phyloP scores from a whole-genome alignment of 208 protist genomes.

The Vickermania ingenoplastis region DNA sequence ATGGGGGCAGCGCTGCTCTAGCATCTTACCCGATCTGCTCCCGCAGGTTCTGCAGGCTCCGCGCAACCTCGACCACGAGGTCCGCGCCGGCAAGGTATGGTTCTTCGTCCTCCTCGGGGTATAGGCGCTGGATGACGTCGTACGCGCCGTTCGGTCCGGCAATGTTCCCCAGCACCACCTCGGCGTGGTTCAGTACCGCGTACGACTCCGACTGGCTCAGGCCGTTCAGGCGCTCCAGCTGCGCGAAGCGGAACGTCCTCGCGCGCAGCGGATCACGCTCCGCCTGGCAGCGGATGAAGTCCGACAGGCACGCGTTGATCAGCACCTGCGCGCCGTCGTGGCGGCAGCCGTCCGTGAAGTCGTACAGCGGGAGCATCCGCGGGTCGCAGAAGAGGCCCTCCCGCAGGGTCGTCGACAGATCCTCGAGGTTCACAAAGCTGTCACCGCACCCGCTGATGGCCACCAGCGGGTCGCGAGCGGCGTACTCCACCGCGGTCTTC shows the following conservation, averaged over 20 bases:
- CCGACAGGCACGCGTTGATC: conserved; percentile 77
- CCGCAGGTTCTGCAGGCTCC: conserved; percentile 50
- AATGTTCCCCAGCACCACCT: conserved; percentile 68
- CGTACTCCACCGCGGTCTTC: conserved; percentile 46
- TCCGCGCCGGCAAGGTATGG: conserved; percentile 50
- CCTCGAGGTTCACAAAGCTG: conserved; percentile 65
- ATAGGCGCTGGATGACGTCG: conserved; percentile 51
- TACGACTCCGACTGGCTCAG: conserved; percentile 82
- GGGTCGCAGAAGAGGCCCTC: conserved; percentile 78
- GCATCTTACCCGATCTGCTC: conserved; percentile 71
- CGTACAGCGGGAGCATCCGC: conserved; percentile 63
- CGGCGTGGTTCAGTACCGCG: conserved; percentile 56
- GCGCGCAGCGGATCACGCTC: conserved; percentile 84
- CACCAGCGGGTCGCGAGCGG: conserved; percentile 70
- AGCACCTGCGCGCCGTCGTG: conserved; percentile 79
- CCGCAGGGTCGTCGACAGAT: conserved; percentile 72
- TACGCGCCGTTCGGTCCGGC: conserved; percentile 47
- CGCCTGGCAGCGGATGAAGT: conserved; percentile 77
- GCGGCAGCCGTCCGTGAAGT: conserved; percentile 74
- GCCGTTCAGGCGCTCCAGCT: conserved; percentile 85
- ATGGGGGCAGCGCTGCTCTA: conserved; percentile 20
- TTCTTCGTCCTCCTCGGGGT: conserved; percentile 33
- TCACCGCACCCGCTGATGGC: conserved; percentile 83
- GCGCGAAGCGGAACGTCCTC: conserved; percentile 73
- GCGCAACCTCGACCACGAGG: conserved; percentile 46